Conservation (phyloP, 1,139 yeast genomes). For the Candida labiduridarum region DNA sequence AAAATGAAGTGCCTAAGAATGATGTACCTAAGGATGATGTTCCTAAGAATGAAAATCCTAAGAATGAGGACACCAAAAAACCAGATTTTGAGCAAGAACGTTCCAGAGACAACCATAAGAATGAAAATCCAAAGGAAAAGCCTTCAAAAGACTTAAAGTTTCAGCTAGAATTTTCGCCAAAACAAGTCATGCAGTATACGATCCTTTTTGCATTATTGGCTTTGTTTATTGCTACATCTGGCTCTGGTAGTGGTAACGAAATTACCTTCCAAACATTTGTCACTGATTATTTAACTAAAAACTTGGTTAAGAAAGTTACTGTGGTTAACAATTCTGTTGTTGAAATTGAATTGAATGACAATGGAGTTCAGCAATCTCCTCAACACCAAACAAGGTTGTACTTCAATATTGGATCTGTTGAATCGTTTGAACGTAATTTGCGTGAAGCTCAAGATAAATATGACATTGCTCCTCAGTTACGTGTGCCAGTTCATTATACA, state of each 20-base stretch:
- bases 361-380: slow-evolving; percentile 33
- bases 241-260: slow-evolving; percentile 28
- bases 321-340: slow-evolving; percentile 46
- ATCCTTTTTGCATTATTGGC: slow-evolving; percentile 26
- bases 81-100: slow-evolving; percentile 13
- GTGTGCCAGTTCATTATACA: slow-evolving; percentile 83
- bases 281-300: slow-evolving; percentile 41
- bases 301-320: slow-evolving; percentile 36
- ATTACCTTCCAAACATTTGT: slow-evolving; percentile 50
- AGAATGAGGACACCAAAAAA: not conserved
- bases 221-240: slow-evolving; percentile 19
- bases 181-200: slow-evolving; percentile 28
- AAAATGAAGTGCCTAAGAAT: not conserved
- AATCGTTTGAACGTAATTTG: slow-evolving; percentile 84
- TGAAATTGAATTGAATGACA: slow-evolving; percentile 40
- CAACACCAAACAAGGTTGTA: slow-evolving; percentile 24
- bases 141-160: slow-evolving; percentile 13
- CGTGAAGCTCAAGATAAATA: slow-evolving; percentile 74
- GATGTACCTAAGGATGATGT: slow-evolving; percentile 8
- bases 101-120: slow-evolving; percentile 9
- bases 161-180: slow-evolving; percentile 30
- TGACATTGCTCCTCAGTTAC: slow-evolving; percentile 60
- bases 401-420: slow-evolving; percentile 90
- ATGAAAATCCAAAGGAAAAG: slow-evolving; percentile 13
- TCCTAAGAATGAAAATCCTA: slow-evolving; percentile 7